phyloP scores from a whole-genome alignment of 257 asterid species.

The Petrea volubilis region DNA sequence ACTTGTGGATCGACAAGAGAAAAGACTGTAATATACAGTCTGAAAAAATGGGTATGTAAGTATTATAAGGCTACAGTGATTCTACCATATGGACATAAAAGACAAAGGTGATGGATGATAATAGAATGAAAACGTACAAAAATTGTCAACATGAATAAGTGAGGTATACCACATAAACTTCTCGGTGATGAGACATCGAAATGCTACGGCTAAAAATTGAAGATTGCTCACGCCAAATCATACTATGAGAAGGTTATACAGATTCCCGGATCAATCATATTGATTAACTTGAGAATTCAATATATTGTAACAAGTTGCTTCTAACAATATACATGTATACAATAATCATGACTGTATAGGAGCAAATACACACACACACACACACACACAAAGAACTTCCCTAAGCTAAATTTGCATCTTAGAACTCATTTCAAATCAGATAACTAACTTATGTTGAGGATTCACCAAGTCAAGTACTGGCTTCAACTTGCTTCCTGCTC shows the following conservation, averaged over 20 bases:
- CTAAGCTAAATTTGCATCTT: conserved; percentile 20
- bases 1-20: conserved; percentile 7
- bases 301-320: neutral
- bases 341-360: neutral
- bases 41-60: neutral
- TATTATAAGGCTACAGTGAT: neutral
- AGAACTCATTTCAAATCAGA: conserved; percentile 19
- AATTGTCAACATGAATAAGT: neutral
- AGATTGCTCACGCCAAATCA: neutral
- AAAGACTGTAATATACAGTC: neutral
- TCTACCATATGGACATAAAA: neutral
- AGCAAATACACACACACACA: no score
- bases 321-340: neutral
- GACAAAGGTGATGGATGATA: no score
- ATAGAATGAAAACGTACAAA: neutral
- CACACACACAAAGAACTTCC: conserved; percentile 1
- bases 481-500: conserved; percentile 62
- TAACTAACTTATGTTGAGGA: conserved; percentile 94
- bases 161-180: conserved; percentile 1
- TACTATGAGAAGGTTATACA: neutral
- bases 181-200: neutral
- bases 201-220: neutral
- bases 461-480: conserved; percentile 87
- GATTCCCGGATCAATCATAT: no score
- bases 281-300: no score